Conservation (phyloP, 2,329 filamentous ascomycete species). For the Fusarium sp. region DNA sequence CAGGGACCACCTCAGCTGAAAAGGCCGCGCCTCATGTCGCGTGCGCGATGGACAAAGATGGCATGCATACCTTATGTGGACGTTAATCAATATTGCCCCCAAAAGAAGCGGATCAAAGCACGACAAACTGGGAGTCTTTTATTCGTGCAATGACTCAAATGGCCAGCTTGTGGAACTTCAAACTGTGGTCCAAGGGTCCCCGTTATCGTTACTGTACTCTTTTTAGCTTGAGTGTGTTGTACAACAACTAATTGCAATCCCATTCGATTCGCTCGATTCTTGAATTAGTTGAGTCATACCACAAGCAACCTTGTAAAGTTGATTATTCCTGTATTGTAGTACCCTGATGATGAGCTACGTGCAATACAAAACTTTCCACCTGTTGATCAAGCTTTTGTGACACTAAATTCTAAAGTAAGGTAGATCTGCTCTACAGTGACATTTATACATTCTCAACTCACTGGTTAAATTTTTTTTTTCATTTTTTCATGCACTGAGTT, state of each 20-base stretch:
- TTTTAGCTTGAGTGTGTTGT: slow-evolving; percentile 11
- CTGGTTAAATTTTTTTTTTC: not conserved
- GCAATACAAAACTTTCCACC: not conserved
- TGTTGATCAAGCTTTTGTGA: not conserved
- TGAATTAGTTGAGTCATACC: slow-evolving; percentile 8
- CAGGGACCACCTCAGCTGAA: no score
- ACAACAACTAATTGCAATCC: slow-evolving; percentile 3
- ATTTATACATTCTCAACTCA: not conserved
- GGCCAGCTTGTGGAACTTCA: slow-evolving; percentile 6
- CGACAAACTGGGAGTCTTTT: slow-evolving; percentile 37
- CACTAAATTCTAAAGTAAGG: not conserved
- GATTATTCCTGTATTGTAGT: not conserved
- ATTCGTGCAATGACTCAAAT: slow-evolving; percentile 36
- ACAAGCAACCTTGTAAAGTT: not conserved
- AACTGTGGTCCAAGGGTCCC: not conserved
- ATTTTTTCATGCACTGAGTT: not conserved
- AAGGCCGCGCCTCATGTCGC: slow-evolving; percentile 16
- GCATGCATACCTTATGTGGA: not conserved
- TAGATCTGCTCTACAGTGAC: not conserved
- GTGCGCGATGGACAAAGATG: slow-evolving; percentile 29
- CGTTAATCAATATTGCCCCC: no score
- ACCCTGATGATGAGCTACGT: not conserved
- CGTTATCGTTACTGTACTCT: slow-evolving; percentile 25
- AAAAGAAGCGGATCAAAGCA: slow-evolving; percentile 21
- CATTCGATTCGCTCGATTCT: not conserved